Evolutionary conservation across 2,329 filamentous ascomycete genomes (phyloP), one percentile per base, ranked within the genome.

Genomic region (Rasamsonia emersonii): DNA sequence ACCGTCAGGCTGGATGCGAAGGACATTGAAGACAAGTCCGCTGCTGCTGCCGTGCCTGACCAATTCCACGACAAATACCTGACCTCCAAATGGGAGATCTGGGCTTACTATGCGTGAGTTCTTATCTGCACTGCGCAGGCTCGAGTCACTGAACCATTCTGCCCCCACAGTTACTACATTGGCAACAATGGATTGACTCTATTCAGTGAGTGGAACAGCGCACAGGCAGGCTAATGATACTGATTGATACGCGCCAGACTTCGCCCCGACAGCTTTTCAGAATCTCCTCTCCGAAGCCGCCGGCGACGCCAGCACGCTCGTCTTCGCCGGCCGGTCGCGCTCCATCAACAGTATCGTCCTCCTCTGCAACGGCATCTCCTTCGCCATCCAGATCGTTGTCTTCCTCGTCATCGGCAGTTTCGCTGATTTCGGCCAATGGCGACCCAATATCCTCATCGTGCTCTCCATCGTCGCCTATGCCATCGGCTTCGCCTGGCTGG

Each of bases 291-390:
- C 65, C 31, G 71, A 78, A 50, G 75, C 77, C 0, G 75, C 73
- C 3, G 67, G 71, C 5, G 62, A 72, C 29, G 62, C 61, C 7
- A 67, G 63, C 2, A 60, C 70, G 1, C 53, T 81, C 14, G 43
- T 46, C 2, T 80, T 81, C 38, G 68, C 70, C 1, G 76, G 77
- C 9, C 59, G 59, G 21, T 53, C 65, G 15, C 67, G 75, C 33
- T 73, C 72, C n/a, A 70, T 79, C 45, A 77, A 78, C 50, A 76
- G 70, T 36, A 76, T 82, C 33, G 74, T 82, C 3, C 59, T 82
- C 5, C 61, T 80, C 0, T 67, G 68, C 49, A 82, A 82, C 45
- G 78, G 79, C 32, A 74, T 82, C 35, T 76, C 70, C 10, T 83
- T 83, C 48, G 75, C 77, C 2, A 68, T 79, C 20, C 78, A 82